Base-by-base conservation (phyloP, 164 flowering plant genomes). In the Magnolia officinalis region DNA sequence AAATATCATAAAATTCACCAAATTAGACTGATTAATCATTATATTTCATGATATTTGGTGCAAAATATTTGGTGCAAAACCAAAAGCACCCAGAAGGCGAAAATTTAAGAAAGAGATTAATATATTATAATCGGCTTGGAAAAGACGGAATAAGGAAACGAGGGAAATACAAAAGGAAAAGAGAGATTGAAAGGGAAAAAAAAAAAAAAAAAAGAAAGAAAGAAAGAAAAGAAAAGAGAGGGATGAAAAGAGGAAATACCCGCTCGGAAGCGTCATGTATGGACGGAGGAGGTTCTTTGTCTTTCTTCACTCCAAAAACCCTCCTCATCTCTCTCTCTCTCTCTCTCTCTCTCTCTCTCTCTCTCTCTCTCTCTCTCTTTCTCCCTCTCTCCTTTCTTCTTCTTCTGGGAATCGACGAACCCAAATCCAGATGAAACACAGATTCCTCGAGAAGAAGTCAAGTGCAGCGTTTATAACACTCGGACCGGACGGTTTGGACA, bases 271-370 rank as follows among this genome's bases (percentile, higher is more conserved):
- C 90, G 64, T 92, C 96, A 21, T 87, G 81, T 76, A 92, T 63
- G 18, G 97, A 87, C 9, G 97, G 95, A 71, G 97, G 94, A 1
- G 97, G 98, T 59, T 93, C 97, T 72, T 91, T 95, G 18, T 95
- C 90, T 63, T 95, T 95, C 92, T 91, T 90, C 45, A 73, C 87
- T 20, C 98, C 98, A 71, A 95, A 95, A 23, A 95, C 86, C 81
- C 92, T 88, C 88, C 81, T 92, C 98, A 93, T 95, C 81, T 80
- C 51, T 31, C 18, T 67, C 67, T 45, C 31, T 26, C 61, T 59
- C 63, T 26, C 16, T 65, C 66, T 65, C 66, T 55, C 61, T 16
- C 61, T 55, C 59, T 16, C 59, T 55, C 11, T 55, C 59, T 55
- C 59, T 55, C 18, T 45, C 31, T 26, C 61, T 59, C 63, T 26